Conservation (phyloP, 805 yeast species). For the Wickerhamiella nectarea region DNA sequence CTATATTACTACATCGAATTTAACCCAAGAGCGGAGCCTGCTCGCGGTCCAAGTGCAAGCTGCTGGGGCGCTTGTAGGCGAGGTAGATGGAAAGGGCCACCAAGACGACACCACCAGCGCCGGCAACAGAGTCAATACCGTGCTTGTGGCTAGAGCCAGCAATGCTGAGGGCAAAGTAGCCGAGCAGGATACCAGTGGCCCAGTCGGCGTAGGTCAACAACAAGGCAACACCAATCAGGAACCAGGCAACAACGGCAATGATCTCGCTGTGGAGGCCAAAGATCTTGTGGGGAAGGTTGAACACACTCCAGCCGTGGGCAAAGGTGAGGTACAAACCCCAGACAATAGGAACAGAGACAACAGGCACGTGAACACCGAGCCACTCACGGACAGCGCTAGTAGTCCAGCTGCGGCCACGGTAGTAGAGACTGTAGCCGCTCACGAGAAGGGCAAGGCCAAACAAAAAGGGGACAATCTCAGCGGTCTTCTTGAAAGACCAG, state of each 20-base stretch:
- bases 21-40: constrained; percentile 6
- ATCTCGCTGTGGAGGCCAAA: constrained; percentile 59
- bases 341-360: constrained; percentile 56
- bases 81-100: neutral
- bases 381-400: constrained; percentile 40
- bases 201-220: constrained; percentile 54
- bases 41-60: neutral
- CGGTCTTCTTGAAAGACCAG: constrained; percentile 41
- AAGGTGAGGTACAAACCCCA: constrained; percentile 63
- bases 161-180: constrained; percentile 48
- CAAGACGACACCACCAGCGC: neutral
- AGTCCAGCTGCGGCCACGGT: constrained; percentile 45
- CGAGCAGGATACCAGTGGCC: constrained; percentile 48
- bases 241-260: constrained; percentile 61
- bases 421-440: constrained; percentile 42
- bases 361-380: constrained; percentile 52
- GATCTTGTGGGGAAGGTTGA: constrained; percentile 45
- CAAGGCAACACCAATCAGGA: constrained; percentile 47
- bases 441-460: constrained; percentile 44
- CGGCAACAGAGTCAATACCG: neutral
- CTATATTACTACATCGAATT: neutral
- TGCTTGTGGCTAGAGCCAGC: constrained; percentile 29
- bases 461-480: constrained; percentile 44
- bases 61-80: constrained; percentile 1
- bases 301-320: constrained; percentile 67